Percentiles rank a stretch among this genome's conserved stretches.
Evolutionary conservation across 83 land plant genomes (phyloP).

Genomic region (Isoetes engelmannii): DNA sequence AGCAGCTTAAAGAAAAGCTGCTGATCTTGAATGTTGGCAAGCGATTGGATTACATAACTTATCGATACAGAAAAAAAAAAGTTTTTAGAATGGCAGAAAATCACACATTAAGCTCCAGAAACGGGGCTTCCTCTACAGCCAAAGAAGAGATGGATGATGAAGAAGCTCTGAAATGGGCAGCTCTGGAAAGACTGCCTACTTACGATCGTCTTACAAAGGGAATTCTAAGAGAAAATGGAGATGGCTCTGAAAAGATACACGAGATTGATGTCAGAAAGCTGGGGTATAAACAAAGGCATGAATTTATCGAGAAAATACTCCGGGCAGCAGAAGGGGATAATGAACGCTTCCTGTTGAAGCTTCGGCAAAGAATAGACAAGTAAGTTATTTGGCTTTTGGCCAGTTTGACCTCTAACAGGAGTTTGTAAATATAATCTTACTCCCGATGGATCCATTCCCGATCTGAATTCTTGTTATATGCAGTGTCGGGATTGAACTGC

Average conservation of each 20-base stretch:
- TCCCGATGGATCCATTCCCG: too few relatives aligned
- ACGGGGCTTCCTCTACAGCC: too few relatives aligned
- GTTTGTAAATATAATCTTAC: too few relatives aligned
- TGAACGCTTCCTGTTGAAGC: conserved; percentile 15
- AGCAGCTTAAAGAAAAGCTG: too few relatives aligned
- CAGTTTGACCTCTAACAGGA: not conserved
- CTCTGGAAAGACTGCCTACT: conserved; percentile 39
- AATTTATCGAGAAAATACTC: conserved; percentile 12
- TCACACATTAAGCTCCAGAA: too few relatives aligned
- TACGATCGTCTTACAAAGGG: conserved; percentile 25
- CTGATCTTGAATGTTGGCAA: too few relatives aligned
- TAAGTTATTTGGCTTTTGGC: not conserved
- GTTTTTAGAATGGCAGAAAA: too few relatives aligned
- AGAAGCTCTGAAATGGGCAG: conserved; percentile 36
- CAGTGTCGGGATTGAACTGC: conserved; percentile 21
- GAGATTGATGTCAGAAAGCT: conserved; percentile 26
- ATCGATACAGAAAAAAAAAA: too few relatives aligned
- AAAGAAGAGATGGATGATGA: conserved; percentile 21
- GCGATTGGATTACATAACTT: too few relatives aligned
- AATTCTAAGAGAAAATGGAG: not conserved
- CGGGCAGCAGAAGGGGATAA: conserved; percentile 18
- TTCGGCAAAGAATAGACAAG: conserved; percentile 24
- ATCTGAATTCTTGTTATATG: not conserved
- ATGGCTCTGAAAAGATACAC: conserved; percentile 4
- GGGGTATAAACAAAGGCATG: conserved; percentile 17